These are phyloP conservation scores for Gracilaria gracilis DNA, from an alignment of 23 red algal species.

Conservation along the genomic window DNA sequence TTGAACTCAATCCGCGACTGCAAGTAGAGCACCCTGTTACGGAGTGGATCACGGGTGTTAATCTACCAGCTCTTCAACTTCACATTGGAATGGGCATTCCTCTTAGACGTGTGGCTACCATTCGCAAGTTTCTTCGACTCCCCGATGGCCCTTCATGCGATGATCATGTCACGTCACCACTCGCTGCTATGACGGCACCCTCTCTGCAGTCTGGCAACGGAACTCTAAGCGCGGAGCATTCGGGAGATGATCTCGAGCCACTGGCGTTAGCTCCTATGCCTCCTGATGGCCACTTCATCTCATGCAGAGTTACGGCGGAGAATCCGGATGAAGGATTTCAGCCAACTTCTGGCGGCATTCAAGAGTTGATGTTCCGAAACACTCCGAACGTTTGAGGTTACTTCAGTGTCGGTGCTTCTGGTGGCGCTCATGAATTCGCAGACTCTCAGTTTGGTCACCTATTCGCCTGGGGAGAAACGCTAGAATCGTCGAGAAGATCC, in stretches of 20 bases:
- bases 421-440: slow-evolving; percentile 94
- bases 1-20: slow-evolving; percentile 96
- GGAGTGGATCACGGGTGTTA: slow-evolving; percentile 98
- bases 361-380: slow-evolving; percentile 96
- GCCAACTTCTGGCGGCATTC: slow-evolving; percentile 94
- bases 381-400: slow-evolving; percentile 99
- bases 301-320: slow-evolving; percentile 95
- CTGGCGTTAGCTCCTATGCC: slow-evolving; percentile 50
- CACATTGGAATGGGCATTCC: slow-evolving; percentile 99
- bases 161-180: slow-evolving; percentile 29
- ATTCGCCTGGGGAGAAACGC: slow-evolving; percentile 93
- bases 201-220: background rate
- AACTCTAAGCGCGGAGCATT: background rate
- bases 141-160: slow-evolving; percentile 34
- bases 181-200: slow-evolving; percentile 12
- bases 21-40: slow-evolving; percentile 99
- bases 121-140: slow-evolving; percentile 83
- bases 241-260: background rate
- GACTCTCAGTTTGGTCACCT: slow-evolving; percentile 99
- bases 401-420: slow-evolving; percentile 92
- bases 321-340: slow-evolving; percentile 99
- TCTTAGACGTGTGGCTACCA: slow-evolving; percentile 69
- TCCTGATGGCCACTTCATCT: slow-evolving; percentile 95
- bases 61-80: slow-evolving; percentile 97
- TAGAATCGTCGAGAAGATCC: slow-evolving; percentile 83